These are phyloP conservation scores for Suhomyces prunicola DNA, from an alignment of 805 yeast species.

Conservation along the genomic window DNA sequence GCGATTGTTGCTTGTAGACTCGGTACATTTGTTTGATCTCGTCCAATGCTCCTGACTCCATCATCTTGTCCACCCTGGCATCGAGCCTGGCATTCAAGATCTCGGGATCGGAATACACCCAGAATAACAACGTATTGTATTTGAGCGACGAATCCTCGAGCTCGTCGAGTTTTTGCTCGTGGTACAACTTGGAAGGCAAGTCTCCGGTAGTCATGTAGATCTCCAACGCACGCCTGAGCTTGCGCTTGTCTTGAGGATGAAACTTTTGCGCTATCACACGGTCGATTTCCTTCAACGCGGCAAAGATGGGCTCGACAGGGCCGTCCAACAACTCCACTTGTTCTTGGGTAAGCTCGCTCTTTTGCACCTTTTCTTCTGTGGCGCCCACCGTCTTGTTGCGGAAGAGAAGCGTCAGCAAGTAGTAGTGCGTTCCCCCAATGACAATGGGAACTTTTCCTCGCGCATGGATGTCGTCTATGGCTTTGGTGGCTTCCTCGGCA, in stretches of 20 bases:
- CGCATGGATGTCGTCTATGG: constrained; percentile 61
- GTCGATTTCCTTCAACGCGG: constrained; percentile 52
- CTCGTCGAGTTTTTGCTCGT: constrained; percentile 49
- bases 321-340: constrained; percentile 50
- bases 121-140: constrained; percentile 65
- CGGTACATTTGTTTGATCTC: constrained; percentile 65
- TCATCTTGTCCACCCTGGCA: constrained; percentile 79
- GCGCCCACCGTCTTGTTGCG: constrained; percentile 55
- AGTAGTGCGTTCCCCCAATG: constrained; percentile 96
- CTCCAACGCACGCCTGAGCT: constrained; percentile 78
- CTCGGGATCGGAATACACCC: constrained; percentile 73
- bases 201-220: constrained; percentile 66
- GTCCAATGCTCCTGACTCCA: constrained; percentile 59
- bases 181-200: constrained; percentile 69
- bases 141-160: constrained; percentile 47
- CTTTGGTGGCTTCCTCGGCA: constrained; percentile 61
- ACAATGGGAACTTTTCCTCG: constrained; percentile 78
- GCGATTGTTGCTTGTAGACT: constrained; percentile 32
- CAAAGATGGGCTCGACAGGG: constrained; percentile 48
- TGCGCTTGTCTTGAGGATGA: constrained; percentile 86
- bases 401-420: constrained; percentile 74
- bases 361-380: constrained; percentile 9
- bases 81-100: constrained; percentile 65
- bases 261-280: constrained; percentile 74
- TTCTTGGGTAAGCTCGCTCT: constrained; percentile 27